phyloP scores from a whole-genome alignment of 83 land plant species.

The Diphasiastrum complanatum region DNA sequence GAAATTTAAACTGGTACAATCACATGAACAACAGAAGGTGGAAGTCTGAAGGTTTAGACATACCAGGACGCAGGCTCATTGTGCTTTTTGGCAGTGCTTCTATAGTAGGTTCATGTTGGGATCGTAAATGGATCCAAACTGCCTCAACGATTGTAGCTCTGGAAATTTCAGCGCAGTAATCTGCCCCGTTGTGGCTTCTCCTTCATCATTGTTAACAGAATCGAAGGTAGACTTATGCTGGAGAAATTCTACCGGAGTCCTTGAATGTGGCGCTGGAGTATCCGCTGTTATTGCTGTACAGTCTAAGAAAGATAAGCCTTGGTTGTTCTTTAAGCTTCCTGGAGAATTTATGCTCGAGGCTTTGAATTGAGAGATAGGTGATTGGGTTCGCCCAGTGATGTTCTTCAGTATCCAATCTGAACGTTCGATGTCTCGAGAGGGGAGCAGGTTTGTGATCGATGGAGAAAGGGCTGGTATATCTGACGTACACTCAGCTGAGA shows the following conservation, averaged over 20 bases:
- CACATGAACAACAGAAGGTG: too few relatives aligned
- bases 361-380: conserved; percentile 6
- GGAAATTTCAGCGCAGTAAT: conserved; percentile 16
- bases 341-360: conserved; percentile 10
- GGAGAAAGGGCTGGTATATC: conserved; percentile 15
- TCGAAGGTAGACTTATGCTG: conserved; percentile 17
- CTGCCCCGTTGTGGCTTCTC: conserved; percentile 5
- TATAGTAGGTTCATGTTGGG: too few relatives aligned
- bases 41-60: too few relatives aligned
- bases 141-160: conserved; percentile 24
- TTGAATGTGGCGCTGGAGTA: too few relatives aligned
- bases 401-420: conserved; percentile 26
- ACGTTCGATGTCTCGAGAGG: conserved; percentile 21
- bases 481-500: conserved; percentile 2
- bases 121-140: conserved; percentile 20
- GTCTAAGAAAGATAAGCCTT: too few relatives aligned
- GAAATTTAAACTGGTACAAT: too few relatives aligned
- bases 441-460: conserved; percentile 12
- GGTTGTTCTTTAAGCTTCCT: too few relatives aligned
- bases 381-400: conserved; percentile 14
- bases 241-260: conserved; percentile 10
- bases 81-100: too few relatives aligned
- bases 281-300: too few relatives aligned
- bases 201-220: conserved; percentile 3
- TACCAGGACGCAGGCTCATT: too few relatives aligned